Base-by-base conservation (phyloP, 345 rosid genomes). In the Arabidopsis thaliana region DNA sequence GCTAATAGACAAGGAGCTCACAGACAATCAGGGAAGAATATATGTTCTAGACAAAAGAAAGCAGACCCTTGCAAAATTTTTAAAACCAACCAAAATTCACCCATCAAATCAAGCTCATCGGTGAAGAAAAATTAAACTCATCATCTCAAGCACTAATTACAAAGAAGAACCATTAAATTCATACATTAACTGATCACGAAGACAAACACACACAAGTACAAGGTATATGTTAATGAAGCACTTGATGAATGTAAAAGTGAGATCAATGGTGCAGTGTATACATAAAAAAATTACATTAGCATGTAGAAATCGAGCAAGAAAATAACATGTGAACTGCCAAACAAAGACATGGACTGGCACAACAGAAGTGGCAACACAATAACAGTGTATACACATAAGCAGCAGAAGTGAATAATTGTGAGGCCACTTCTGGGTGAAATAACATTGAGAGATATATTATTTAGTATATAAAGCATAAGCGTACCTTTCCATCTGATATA, bases 401-500 rank as follows among this genome's bases (percentile, higher is more conserved):
- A 41, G 52, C 68, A 28, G 42, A 68, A 20, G 14, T 58, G 11
- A 46, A 53, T 40, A 41, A 23, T 46, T 59, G 74, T 34, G 28
- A 22, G 38, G 33, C 8, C 33, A 40, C 24, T 61, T n/a, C 52
- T 11, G 33, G 16, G 20, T 61, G 11, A 74, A 37, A 57, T 57
- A 57, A 59, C 2, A 16, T 32, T 32, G 53, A 55, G 49, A 61
- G 56, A 76, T 13, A 45, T 23, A 60, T 13, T 51, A 63, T 33
- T 68, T 42, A 76, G 75, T 7, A 69, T 8, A 56, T 37, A 63
- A 71, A 38, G 60, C 52, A 61, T 16, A 50, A 61, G 50, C 83
- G 14, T 88, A 93, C 98, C 94, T 88, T 87, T 82, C 91, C 97
- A 83, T 91, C 98, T 77, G 94, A 88, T 72, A 91, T 78, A 65